Evolutionary conservation across 1,284 basidiomycete species (phyloP).

Genomic region (Coniferiporia sulphurascens): DNA sequence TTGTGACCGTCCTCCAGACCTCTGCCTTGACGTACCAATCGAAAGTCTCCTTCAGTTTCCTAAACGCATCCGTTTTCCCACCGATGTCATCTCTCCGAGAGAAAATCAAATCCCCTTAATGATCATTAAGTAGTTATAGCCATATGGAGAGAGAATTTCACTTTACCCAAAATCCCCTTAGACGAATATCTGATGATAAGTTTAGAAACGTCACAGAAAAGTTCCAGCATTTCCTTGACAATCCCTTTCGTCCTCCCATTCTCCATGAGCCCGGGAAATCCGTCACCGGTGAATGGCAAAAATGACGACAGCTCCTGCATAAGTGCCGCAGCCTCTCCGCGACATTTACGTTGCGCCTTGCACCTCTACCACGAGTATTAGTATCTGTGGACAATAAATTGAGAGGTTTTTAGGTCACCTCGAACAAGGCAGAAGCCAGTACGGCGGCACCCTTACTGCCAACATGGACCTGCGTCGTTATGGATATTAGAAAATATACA

Average conservation of each 20-base stretch:
- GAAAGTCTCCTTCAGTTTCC: not conserved
- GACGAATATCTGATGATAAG: not conserved
- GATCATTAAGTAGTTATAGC: not conserved
- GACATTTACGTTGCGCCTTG: not conserved
- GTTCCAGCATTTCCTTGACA: not conserved
- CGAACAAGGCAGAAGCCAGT: not conserved
- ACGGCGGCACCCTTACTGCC: not conserved
- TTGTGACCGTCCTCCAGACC: not conserved
- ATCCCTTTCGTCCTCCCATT: not conserved
- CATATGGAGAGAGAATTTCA: too few relatives aligned
- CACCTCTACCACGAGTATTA: not conserved
- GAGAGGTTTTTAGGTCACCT: not conserved
- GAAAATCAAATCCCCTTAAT: not conserved
- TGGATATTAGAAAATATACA: not conserved
- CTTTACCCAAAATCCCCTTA: not conserved
- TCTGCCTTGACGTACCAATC: slow-evolving; percentile 1
- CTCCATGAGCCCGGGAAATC: not conserved
- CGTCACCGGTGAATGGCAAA: not conserved
- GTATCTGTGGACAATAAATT: not conserved
- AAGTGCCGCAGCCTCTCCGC: not conserved
- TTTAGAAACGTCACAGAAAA: not conserved
- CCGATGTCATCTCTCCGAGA: not conserved
- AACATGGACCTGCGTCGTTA: not conserved
- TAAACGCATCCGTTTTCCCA: not conserved
- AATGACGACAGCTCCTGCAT: not conserved